Base-by-base conservation (phyloP, 768 basidiomycete genomes). In the Pleurotus platypus region DNA sequence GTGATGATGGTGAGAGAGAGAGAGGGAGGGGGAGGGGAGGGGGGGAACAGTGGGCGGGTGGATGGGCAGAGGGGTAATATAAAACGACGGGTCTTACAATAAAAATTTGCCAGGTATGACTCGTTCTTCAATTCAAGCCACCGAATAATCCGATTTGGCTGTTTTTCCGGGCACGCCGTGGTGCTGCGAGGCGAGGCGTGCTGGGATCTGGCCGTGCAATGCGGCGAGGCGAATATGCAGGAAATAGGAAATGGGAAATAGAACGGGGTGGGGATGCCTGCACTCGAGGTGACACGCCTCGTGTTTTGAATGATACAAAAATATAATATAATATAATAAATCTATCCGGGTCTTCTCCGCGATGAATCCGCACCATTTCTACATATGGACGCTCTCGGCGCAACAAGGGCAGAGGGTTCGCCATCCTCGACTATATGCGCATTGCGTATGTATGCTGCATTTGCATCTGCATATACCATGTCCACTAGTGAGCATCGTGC, bases 111-210 rank as follows among this genome's bases (percentile, higher is more conserved):
- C 39, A 24, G 11, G 35, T 22, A 54, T 54, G 51, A 54, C 51
- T 54, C 51, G 51, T 16, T n/a, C 20, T 45, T 45, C 20, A 45
- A 35, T 35, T 35, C 42, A 54, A 54, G 51, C 51, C 51, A 54
- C 51, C 37, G 51, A 54, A 54, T 54, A 54, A 38, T 54, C 51
- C 51, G 51, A 54, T 54, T 54, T 54, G 51, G 51, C 39, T 22
- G 39, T 39, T 39, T 40, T 43, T 54, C 51, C 35, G 51, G 26
- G 51, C 38, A 45, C 42, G 42, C 30, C 30, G 30, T 35, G 49
- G 38, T 50, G 49, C 11, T 37, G 38, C 49, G 49, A 50, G 49
- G 49, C 30, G 16, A 18, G 46, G 13, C 20, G 43, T 45, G 43
- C 8, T 45, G 8, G 30, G 30, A 35, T 35, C 30, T 35, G 30